Conservation (phyloP, 2,329 filamentous ascomycete species). For the Diaporthe caulivora region DNA sequence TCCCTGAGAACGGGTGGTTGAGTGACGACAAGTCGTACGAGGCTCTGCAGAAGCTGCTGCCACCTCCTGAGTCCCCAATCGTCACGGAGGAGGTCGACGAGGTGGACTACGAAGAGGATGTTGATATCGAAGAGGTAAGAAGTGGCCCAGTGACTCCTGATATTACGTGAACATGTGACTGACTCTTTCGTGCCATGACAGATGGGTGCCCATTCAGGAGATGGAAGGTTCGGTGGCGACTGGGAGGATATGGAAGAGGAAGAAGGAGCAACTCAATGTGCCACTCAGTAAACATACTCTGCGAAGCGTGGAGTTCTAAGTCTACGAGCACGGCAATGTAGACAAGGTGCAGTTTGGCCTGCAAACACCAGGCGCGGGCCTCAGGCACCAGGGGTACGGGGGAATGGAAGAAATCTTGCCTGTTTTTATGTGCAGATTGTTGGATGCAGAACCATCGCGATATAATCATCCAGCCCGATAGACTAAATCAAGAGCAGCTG, state of each 20-base stretch:
- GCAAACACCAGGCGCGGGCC: neutral
- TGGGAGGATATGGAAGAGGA: slow-evolving; percentile 82
- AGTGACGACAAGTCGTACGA: slow-evolving; percentile 77
- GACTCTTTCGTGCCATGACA: slow-evolving; percentile 46
- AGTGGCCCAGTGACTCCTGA: slow-evolving; percentile 35
- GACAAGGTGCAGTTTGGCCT: neutral
- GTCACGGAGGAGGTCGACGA: slow-evolving; percentile 84
- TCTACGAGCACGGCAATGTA: neutral
- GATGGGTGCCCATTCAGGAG: slow-evolving; percentile 80
- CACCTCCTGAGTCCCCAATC: slow-evolving; percentile 71
- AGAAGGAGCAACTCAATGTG: slow-evolving; percentile 75
- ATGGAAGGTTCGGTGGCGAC: slow-evolving; percentile 73
- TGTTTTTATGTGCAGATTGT: slow-evolving; percentile 1
- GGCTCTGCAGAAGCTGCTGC: slow-evolving; percentile 80
- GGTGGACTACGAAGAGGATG: slow-evolving; percentile 86
- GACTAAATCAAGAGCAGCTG: slow-evolving; percentile 26
- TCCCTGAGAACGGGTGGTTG: slow-evolving; percentile 90
- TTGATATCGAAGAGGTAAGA: slow-evolving; percentile 81
- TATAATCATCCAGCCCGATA: slow-evolving; percentile 16
- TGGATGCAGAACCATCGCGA: slow-evolving; percentile 18
- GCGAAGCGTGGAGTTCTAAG: slow-evolving; percentile 29
- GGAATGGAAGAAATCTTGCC: too few relatives aligned
- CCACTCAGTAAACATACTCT: slow-evolving; percentile 70
- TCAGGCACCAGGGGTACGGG: neutral
- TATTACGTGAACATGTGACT: slow-evolving; percentile 13